These are phyloP conservation scores for Suillus plorans DNA, from an alignment of 768 basidiomycete species.

Conservation along the genomic window DNA sequence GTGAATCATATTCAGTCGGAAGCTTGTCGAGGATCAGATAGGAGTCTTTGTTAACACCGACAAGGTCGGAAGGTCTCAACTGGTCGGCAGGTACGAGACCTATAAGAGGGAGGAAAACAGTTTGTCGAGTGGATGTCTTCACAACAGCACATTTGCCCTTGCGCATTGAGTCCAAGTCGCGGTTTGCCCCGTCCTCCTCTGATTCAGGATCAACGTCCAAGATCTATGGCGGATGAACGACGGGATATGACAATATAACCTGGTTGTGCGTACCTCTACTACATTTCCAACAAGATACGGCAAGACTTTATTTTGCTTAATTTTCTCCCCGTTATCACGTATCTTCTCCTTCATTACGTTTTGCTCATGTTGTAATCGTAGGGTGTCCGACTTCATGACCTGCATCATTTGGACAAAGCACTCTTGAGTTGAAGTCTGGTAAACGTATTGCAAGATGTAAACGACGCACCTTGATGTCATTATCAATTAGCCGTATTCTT, in stretches of 20 bases:
- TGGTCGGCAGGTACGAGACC: constrained; percentile 93
- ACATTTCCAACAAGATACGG: constrained; percentile 98
- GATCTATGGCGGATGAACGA: constrained; percentile 54
- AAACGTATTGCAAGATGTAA: background rate
- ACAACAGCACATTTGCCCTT: constrained; percentile 98
- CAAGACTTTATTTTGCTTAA: constrained; percentile 98
- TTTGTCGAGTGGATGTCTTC: constrained; percentile 98
- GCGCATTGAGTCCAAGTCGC: constrained; percentile 93
- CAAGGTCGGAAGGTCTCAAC: constrained; percentile 89
- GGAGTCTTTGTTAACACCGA: constrained; percentile 99
- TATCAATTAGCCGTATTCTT: constrained; percentile 90
- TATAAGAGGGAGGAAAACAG: constrained; percentile 96
- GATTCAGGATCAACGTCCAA: constrained; percentile 91
- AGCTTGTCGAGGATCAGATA: constrained; percentile 95
- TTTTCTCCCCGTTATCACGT: constrained; percentile 95
- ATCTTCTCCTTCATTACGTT: constrained; percentile 98
- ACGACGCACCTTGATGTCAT: constrained; percentile 82
- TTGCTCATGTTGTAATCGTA: constrained; percentile 91
- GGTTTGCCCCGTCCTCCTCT: constrained; percentile 94
- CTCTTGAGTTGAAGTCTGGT: background rate
- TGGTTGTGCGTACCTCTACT: constrained; percentile 72
- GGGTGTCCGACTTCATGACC: constrained; percentile 97
- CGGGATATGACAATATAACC: background rate
- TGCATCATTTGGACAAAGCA: constrained; percentile 28
- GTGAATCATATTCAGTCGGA: constrained; percentile 95